Conservation (phyloP, 768 basidiomycete species). For the Gautieria morchelliformis region DNA sequence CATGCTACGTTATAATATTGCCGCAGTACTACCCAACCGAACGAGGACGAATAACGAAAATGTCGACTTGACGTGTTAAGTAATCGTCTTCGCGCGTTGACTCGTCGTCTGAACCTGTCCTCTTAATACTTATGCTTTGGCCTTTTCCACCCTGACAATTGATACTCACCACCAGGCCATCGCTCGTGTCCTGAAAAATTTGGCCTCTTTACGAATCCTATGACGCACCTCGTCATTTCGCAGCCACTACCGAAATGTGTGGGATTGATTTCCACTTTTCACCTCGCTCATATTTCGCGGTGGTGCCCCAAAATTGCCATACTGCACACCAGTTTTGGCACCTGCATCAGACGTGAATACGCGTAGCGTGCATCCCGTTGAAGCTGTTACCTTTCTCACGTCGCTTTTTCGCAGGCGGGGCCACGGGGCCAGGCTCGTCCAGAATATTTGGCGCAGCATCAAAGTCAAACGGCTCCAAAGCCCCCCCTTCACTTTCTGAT, state of each 20-base stretch:
- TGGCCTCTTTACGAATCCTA: no score
- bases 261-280: conserved; percentile 60
- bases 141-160: no score
- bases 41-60: no score
- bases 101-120: no score
- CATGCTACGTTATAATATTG: no score
- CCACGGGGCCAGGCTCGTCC: conserved; percentile 42
- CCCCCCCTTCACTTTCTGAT: conserved; percentile 22
- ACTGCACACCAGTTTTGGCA: conserved; percentile 22
- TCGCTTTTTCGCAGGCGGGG: conserved; percentile 33
- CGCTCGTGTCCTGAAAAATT: no score
- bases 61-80: no score
- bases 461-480: conserved; percentile 60
- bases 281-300: conserved; percentile 57
- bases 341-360: conserved; percentile 21
- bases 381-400: conserved; percentile 24
- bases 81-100: no score
- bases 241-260: conserved; percentile 38
- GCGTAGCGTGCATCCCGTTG: not conserved
- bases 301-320: conserved; percentile 55
- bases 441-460: conserved; percentile 58
- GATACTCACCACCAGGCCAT: no score
- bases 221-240: no score
- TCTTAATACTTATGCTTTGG: no score
- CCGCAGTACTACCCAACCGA: no score